phyloP scores from a whole-genome alignment of 208 protist genomes.

The Blechomonas ayalai region DNA sequence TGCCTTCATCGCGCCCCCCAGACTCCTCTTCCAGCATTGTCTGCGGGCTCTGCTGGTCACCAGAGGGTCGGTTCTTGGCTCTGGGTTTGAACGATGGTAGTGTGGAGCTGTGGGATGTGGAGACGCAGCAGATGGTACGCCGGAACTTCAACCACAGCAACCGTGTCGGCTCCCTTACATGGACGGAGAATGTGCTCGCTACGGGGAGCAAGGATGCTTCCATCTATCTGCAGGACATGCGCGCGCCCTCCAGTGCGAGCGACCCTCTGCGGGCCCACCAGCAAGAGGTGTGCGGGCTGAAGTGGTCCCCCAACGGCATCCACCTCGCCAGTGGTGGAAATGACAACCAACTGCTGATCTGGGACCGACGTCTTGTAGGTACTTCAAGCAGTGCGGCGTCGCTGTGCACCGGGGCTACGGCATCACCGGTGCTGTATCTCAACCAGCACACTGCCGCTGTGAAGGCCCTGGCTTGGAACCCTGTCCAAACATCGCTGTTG shows the following conservation, averaged over 20 bases:
- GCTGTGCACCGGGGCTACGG: no score
- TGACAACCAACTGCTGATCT: slow-evolving; percentile 97
- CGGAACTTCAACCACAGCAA: slow-evolving; percentile 81
- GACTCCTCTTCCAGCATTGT: slow-evolving; percentile 26
- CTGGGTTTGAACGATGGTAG: slow-evolving; percentile 82
- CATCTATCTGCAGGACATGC: slow-evolving; percentile 94
- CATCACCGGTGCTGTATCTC: slow-evolving; percentile 78
- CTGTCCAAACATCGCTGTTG: slow-evolving; percentile 92
- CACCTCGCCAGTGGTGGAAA: slow-evolving; percentile 97
- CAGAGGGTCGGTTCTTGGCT: slow-evolving; percentile 84
- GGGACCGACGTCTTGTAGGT: slow-evolving; percentile 87
- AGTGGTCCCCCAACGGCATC: slow-evolving; percentile 90
- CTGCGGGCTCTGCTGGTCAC: slow-evolving; percentile 91
- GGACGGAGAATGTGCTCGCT: slow-evolving; percentile 90
- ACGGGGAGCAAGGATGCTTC: slow-evolving; percentile 92
- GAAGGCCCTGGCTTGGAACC: slow-evolving; percentile 99
- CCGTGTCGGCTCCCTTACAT: slow-evolving; percentile 91
- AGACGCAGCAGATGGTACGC: slow-evolving; percentile 64
- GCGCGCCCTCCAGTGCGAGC: slow-evolving; percentile 35
- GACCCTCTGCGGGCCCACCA: slow-evolving; percentile 73
- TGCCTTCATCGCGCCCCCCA: slow-evolving; percentile 59
- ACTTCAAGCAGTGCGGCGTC: no score
- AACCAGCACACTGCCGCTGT: slow-evolving; percentile 94
- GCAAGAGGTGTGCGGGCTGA: slow-evolving; percentile 96
- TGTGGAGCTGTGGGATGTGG: slow-evolving; percentile 92